Percentiles rank a stretch among this genome's conserved stretches.
phyloP scores from a whole-genome alignment of 148 eudicot species.

The Nepenthes mirabilis region DNA sequence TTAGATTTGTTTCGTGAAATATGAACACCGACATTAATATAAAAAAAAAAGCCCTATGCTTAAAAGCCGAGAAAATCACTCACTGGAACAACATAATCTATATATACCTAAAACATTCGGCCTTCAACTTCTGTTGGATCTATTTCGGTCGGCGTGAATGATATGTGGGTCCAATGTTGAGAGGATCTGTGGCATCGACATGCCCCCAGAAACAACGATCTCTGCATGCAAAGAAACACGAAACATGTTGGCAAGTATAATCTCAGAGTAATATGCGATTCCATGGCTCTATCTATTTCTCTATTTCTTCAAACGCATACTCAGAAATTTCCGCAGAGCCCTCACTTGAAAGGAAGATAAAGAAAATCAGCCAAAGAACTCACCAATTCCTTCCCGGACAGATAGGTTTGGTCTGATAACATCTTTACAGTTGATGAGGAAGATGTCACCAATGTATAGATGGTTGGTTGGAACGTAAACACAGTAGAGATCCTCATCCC shows the following conservation, averaged over 20 bases:
- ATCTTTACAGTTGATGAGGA: slow-evolving; percentile 53
- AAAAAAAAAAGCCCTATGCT: too few relatives aligned
- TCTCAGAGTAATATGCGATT: background rate
- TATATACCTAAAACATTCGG: too few relatives aligned
- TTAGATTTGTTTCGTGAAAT: slow-evolving; percentile 3
- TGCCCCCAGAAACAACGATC: slow-evolving; percentile 90
- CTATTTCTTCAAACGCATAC: too few relatives aligned
- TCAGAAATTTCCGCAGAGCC: too few relatives aligned
- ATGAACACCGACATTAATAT: slow-evolving; percentile 3
- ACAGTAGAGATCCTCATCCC: slow-evolving; percentile 66
- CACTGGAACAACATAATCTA: background rate
- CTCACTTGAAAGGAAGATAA: too few relatives aligned
- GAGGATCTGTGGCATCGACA: slow-evolving; percentile 93
- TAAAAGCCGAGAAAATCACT: background rate
- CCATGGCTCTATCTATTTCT: too few relatives aligned
- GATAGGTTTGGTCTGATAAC: slow-evolving; percentile 61
- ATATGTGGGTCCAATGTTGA: slow-evolving; percentile 49
- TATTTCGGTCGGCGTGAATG: slow-evolving; percentile 41
- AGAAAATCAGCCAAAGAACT: background rate
- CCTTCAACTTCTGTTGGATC: slow-evolving; percentile 48
- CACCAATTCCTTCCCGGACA: slow-evolving; percentile 76
- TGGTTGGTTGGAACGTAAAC: slow-evolving; percentile 72
- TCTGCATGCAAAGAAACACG: slow-evolving; percentile 36
- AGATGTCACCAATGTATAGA: slow-evolving; percentile 64
- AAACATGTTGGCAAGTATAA: background rate